Evolutionary conservation across 1,284 basidiomycete species (phyloP).

Genomic region (Somion occarium): DNA sequence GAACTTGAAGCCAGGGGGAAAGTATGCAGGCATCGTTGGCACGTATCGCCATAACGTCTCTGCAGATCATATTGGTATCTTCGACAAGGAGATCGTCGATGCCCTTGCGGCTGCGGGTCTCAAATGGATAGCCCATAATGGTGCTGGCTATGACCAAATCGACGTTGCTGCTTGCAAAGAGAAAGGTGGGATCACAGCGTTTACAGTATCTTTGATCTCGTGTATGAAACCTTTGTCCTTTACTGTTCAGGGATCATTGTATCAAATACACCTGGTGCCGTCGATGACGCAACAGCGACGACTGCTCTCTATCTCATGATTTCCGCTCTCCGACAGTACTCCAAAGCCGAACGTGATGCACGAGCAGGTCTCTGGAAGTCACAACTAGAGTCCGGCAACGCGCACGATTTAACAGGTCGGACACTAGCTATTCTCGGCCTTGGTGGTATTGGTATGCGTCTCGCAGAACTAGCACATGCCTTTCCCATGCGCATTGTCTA

Average conservation of each 20-base stretch:
- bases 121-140: conserved; percentile 88
- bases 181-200: conserved; percentile 38
- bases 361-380: conserved; percentile 53
- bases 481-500: conserved; percentile 90
- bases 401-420: conserved; percentile 74
- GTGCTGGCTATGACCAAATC: conserved; percentile 89
- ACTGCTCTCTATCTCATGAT: conserved; percentile 84
- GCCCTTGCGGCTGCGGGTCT: conserved; percentile 63
- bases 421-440: conserved; percentile 86
- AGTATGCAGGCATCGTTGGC: conserved; percentile 71
- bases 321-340: conserved; percentile 79
- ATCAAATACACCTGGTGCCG: conserved; percentile 89
- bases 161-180: conserved; percentile 73
- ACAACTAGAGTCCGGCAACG: conserved; percentile 37
- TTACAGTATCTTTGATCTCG: conserved; percentile 10
- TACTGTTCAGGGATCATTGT: conserved; percentile 68
- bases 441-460: conserved; percentile 80
- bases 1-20: conserved; percentile 59
- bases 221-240: background rate
- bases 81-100: conserved; percentile 75
- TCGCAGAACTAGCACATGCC: conserved; percentile 64
- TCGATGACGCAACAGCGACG: conserved; percentile 90
- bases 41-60: conserved; percentile 78
- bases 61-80: conserved; percentile 64
- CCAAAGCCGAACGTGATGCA: conserved; percentile 67